Percentiles rank a stretch among this genome's conserved stretches.
These are phyloP conservation scores for Daldinia concentrica DNA, from an alignment of 495 filamentous ascomycete genomes.

Conservation along the genomic window DNA sequence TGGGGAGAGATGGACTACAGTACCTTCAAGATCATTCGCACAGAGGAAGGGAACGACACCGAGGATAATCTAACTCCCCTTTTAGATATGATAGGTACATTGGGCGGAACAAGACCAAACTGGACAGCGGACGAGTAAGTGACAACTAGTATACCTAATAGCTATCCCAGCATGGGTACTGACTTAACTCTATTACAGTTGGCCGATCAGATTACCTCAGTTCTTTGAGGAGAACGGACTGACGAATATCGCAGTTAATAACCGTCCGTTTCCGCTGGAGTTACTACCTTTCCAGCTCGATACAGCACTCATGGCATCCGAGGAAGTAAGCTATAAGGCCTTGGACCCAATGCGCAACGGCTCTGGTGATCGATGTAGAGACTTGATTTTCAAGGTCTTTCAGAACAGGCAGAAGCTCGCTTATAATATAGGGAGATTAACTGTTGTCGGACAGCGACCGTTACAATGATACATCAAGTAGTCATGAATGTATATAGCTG, in stretches of 20 bases:
- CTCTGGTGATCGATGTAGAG: slow-evolving; percentile 6
- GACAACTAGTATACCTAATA: background rate
- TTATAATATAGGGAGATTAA: slow-evolving; percentile 17
- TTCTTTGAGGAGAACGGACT: background rate
- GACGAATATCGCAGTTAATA: background rate
- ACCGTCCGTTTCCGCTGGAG: background rate
- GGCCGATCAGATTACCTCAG: background rate
- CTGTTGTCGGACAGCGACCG: slow-evolving; percentile 18
- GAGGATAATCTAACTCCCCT: background rate
- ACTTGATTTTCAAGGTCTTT: slow-evolving; percentile 12
- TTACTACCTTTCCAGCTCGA: background rate
- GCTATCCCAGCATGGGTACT: background rate
- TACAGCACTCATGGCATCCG: background rate
- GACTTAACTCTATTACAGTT: background rate
- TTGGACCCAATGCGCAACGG: background rate
- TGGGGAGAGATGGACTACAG: slow-evolving; percentile 25
- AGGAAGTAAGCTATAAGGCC: background rate
- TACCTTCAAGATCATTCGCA: slow-evolving; percentile 6
- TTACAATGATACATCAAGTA: background rate
- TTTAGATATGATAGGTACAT: background rate
- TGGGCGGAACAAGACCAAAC: background rate
- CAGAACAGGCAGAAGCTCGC: slow-evolving; percentile 18
- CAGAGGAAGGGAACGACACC: background rate
- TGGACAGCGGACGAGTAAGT: background rate
- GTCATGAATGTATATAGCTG: background rate